Evolutionary conservation across 2,329 filamentous ascomycete species (phyloP), one percentile per base, ranked within the genome.

Genomic region (Amesomyces nigricolor): DNA sequence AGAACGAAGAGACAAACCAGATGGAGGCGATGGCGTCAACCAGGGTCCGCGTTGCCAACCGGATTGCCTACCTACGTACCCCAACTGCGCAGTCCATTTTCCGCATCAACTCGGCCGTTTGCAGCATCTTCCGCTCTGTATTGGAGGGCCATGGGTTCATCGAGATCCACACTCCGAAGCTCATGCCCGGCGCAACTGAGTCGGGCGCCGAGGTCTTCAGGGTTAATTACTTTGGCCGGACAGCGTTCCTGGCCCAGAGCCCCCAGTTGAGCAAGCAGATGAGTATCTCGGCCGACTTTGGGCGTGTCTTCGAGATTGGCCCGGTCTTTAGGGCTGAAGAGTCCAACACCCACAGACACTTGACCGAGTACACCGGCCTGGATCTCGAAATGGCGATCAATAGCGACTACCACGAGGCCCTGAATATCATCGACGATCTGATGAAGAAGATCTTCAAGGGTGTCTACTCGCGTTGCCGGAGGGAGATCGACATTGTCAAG

Each of bases 181-280:
- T 96, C 43, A 90, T 95, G 74, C 89, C 89, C 1, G 86, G 88
- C 11, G 91, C 91, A 1, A 95, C 91, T 0, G 91, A 96, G 71
- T 95, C 89, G 46, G 91, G 91, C 46, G 86, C 91, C 13, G 90
- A 89, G 61, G 91, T 96, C 5, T 96, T 96, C 77, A 85, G 89
- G 68, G 83, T 95, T 47, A 88, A 94, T 66, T 96, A 96, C 73
- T 96, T 96, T 73, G 88, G 85, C 30, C 84, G 91, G 51, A 82
- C 82, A 17, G 91, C 91, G 3, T 96, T 94, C 75, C 74, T 96
- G 13, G 91, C 91, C 0, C 91, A 96, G 73, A 95, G 89, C 59
- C 91, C 91, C 6, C 91, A 96, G 70, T 72, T 96, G 61, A 88
- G 89, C 51, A 96, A 96, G 74, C 91, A 96, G 71, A 92, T 95